These are phyloP conservation scores for Nitzschia sp. DNA, from an alignment of 108 stramenopile genomes.

Conservation along the genomic window DNA sequence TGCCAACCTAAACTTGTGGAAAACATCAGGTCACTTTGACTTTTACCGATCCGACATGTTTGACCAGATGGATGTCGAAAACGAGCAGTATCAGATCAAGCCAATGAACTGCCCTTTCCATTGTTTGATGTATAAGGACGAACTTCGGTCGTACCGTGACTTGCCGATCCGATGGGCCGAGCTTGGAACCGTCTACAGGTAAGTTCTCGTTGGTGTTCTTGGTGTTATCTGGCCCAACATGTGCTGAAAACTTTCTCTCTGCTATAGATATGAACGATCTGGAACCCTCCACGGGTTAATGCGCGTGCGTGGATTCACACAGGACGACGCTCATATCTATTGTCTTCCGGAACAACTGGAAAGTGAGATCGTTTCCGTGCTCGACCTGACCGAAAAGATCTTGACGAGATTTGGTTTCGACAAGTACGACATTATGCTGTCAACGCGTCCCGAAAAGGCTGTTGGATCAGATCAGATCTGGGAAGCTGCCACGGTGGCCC, in stretches of 20 bases:
- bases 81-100: constrained; percentile 95
- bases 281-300: constrained; percentile 96
- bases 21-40: constrained; percentile 97
- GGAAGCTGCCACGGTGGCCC: constrained; percentile 85
- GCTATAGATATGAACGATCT: constrained; percentile 85
- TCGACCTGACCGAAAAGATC: constrained; percentile 89
- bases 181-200: constrained; percentile 95
- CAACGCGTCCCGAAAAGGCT: constrained; percentile 92
- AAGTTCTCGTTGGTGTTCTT: constrained; percentile 2
- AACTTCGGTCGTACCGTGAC: constrained; percentile 91
- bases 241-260: neutral
- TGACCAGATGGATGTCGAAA: constrained; percentile 97
- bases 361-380: constrained; percentile 91
- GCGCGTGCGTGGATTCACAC: constrained; percentile 97
- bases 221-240: neutral
- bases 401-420: constrained; percentile 93
- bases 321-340: constrained; percentile 99
- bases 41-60: constrained; percentile 98
- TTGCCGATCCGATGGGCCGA: constrained; percentile 96
- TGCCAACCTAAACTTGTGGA: constrained; percentile 96
- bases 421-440: constrained; percentile 95
- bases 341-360: constrained; percentile 96
- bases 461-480: constrained; percentile 96
- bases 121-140: constrained; percentile 97
- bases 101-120: constrained; percentile 99